phyloP scores from a whole-genome alignment of 2,329 filamentous ascomycete species.

The Fusarium sp. region DNA sequence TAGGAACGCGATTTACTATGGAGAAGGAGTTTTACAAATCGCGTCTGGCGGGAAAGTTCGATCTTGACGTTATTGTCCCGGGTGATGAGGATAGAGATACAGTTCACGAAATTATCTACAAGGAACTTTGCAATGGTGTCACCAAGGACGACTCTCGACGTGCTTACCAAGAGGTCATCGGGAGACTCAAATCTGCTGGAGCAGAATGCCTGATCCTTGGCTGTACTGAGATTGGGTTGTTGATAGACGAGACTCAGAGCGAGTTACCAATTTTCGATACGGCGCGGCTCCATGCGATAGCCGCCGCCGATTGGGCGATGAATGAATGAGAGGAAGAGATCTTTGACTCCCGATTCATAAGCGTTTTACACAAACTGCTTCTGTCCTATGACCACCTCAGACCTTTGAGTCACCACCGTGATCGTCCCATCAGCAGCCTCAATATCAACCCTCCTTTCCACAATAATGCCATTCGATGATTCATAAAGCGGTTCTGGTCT shows the following conservation, averaged over 20 bases:
- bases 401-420: background rate
- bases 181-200: slow-evolving; percentile 15
- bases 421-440: slow-evolving; percentile 11
- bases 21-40: slow-evolving; percentile 43
- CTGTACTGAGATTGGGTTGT: slow-evolving; percentile 44
- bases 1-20: slow-evolving; percentile 45
- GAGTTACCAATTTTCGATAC: slow-evolving; percentile 44
- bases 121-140: slow-evolving; percentile 40
- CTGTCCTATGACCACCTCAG: background rate
- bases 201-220: slow-evolving; percentile 45
- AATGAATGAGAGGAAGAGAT: too few species aligned
- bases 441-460: slow-evolving; percentile 18
- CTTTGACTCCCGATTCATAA: too few species aligned
- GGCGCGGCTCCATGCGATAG: slow-evolving; percentile 37
- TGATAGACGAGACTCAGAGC: slow-evolving; percentile 25
- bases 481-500: background rate
- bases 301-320: slow-evolving; percentile 44
- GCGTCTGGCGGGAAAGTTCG: slow-evolving; percentile 21
- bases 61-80: slow-evolving; percentile 25
- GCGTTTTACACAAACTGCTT: background rate
- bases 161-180: slow-evolving; percentile 25
- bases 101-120: slow-evolving; percentile 40
- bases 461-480: slow-evolving; percentile 3
- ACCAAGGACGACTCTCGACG: slow-evolving; percentile 27
- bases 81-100: background rate